Evolutionary conservation across 495 filamentous ascomycete genomes (phyloP).

Genomic region (Aspergillus biplanus): DNA sequence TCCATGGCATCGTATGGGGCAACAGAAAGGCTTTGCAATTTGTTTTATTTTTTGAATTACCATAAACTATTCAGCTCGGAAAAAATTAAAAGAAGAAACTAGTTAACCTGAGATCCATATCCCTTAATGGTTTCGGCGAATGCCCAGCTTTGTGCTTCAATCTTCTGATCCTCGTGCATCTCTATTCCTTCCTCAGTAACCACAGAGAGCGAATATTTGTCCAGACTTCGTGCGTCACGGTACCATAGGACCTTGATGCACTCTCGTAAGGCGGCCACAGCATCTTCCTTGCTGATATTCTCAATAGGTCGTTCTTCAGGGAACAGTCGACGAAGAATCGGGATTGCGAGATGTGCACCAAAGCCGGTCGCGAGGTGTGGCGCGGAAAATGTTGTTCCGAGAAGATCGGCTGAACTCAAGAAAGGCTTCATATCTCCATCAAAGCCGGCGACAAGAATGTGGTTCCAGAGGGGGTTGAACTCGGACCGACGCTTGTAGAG

Average conservation of each 20-base stretch:
- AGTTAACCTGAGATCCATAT: constrained; percentile 70
- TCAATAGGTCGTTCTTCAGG: constrained; percentile 78
- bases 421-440: constrained; percentile 82
- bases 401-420: constrained; percentile 85
- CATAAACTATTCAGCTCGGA: constrained; percentile 1
- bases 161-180: constrained; percentile 74
- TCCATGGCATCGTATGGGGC: neutral
- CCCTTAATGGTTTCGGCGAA: constrained; percentile 88
- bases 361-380: constrained; percentile 93
- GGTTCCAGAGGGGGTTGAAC: constrained; percentile 98
- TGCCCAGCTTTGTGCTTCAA: constrained; percentile 91
- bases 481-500: constrained; percentile 92
- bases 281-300: constrained; percentile 73
- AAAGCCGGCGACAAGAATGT: constrained; percentile 85
- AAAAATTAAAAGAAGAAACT: constrained; percentile 26
- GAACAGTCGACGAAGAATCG: constrained; percentile 79
- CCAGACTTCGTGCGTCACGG: constrained; percentile 88
- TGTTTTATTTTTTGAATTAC: constrained; percentile 16
- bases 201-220: constrained; percentile 88
- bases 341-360: constrained; percentile 89
- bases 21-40: constrained; percentile 2
- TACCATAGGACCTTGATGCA: constrained; percentile 99
- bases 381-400: constrained; percentile 86
- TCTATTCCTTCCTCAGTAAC: constrained; percentile 83
- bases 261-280: constrained; percentile 78